Percentiles rank a stretch among this genome's conserved stretches.
Evolutionary conservation across 805 yeast species (phyloP).

Genomic region (Yamadazyma akitaensis): DNA sequence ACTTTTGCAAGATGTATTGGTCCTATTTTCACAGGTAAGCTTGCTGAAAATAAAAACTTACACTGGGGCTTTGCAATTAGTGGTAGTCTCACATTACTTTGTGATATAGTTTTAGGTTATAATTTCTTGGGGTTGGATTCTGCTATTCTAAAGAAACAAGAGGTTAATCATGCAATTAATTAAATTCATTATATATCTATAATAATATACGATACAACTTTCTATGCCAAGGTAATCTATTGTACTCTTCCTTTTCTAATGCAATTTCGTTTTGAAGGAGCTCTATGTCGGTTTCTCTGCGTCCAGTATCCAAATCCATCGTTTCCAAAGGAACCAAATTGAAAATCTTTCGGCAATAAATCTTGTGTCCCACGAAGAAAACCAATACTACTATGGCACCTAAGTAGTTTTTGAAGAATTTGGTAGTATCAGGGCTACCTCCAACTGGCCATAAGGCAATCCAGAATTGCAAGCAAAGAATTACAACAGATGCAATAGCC

Average conservation of each 20-base stretch:
- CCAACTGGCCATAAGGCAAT: conserved; percentile 30
- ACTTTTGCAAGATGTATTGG: conserved; percentile 83
- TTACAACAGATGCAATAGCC: conserved; percentile 17
- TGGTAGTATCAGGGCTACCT: conserved; percentile 27
- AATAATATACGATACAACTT: conserved; percentile 11
- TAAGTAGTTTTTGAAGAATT: conserved; percentile 55
- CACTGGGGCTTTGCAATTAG: conserved; percentile 52
- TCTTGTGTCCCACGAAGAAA: conserved; percentile 53
- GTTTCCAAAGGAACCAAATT: conserved; percentile 40
- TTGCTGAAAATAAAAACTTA: conserved; percentile 52
- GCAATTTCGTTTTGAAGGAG: conserved; percentile 46
- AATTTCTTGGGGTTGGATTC: conserved; percentile 41
- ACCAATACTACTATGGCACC: conserved; percentile 44
- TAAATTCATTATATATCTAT: conserved; percentile 3
- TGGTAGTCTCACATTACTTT: conserved; percentile 48
- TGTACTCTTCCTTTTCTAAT: conserved; percentile 32
- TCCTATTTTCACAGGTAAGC: conserved; percentile 72
- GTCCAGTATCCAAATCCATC: conserved; percentile 60
- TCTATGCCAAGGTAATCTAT: conserved; percentile 20
- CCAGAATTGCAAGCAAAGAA: conserved; percentile 35
- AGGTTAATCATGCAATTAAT: conserved; percentile 2
- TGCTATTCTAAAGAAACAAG: conserved; percentile 22
- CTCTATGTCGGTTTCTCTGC: conserved; percentile 56
- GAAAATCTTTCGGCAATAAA: conserved; percentile 38
- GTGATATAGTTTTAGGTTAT: conserved; percentile 43